Percentiles rank a stretch among this genome's conserved stretches.
These are phyloP conservation scores for Trifolium repens DNA, from an alignment of 306 rosid species.

Conservation along the genomic window DNA sequence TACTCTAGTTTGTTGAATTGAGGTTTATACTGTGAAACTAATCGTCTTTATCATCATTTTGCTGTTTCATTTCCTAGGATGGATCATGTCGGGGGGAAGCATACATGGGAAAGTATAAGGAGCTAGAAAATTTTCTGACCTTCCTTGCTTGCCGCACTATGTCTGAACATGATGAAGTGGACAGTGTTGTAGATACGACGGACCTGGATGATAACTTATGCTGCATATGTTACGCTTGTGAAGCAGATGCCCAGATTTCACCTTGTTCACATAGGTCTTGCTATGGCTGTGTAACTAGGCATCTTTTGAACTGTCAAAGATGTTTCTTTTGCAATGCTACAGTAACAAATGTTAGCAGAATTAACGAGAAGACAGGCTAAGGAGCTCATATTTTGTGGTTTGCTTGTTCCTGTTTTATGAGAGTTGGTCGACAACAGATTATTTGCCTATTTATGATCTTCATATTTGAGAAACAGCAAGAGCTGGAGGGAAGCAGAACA, in stretches of 20 bases:
- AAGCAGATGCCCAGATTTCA: conserved; percentile 70
- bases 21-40: conserved; percentile 12
- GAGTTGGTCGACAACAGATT: conserved; percentile 38
- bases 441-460: conserved; percentile 24
- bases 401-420: conserved; percentile 41
- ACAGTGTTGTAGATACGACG: conserved; percentile 48
- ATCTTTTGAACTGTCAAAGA: conserved; percentile 95
- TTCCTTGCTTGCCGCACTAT: conserved; percentile 66
- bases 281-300: conserved; percentile 91
- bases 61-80: conserved; percentile 61
- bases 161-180: conserved; percentile 49
- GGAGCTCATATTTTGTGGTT: conserved; percentile 41
- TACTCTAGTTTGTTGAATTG: conserved; percentile 4
- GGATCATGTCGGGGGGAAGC: conserved; percentile 65
- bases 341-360: conserved; percentile 64
- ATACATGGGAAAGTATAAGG: conserved; percentile 59
- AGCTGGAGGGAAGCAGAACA: conserved; percentile 28
- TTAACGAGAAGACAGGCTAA: conserved; percentile 51
- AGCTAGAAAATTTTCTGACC: conserved; percentile 74
- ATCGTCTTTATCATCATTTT: conserved; percentile 22
- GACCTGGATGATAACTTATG: conserved; percentile 66
- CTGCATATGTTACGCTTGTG: conserved; percentile 84
- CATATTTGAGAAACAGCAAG: conserved; percentile 37
- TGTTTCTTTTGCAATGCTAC: conserved; percentile 97
- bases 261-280: conserved; percentile 94